Evolutionary conservation across 768 basidiomycete species (phyloP), one percentile per base, ranked within the genome.

Genomic region (Agaricus blazei): DNA sequence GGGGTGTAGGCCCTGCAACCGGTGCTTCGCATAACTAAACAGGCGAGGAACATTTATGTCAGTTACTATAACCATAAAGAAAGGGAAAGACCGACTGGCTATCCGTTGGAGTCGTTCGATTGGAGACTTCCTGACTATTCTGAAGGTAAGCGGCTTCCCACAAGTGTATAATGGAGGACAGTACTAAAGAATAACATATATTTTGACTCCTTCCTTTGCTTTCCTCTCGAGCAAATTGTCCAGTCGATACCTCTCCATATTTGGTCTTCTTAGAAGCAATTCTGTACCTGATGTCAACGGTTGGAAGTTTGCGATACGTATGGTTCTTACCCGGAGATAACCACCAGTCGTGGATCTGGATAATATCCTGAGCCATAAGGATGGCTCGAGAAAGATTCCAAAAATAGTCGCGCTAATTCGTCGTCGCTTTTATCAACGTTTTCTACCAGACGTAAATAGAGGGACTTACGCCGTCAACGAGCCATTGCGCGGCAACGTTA

Each of bases 281-380:
- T 97, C 90, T 87, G 62, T n/a, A 26, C 8, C 3, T 36, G 1
- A 27, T 5, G 27, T 34, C 23, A 19, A 31, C 36, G 42, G 37
- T 14, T 31, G 44, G 19, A 42, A 27, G 42, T 26, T 24, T 27
- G 41, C 28, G 19, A 28, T 36, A 26, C 3, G 24, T 40, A 12
- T 19, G n/a, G 26, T 34, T 29, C 63, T 51, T 65, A 90, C 90
- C 87, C 3, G 92, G 93, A 26, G 92, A 92, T 24, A 94, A 73
- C 97, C 96, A 98, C 96, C 96, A 98, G 70, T 96, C 96, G 65
- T 98, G 97, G 37, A 98, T 97, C 66, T 93, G 95, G 53, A 97
- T 93, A 44, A 73, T 78, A 63, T 93, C 87, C 66, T 86, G 87
- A 0, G 96, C 96, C 62, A 97, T 79, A 26, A 90, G 76, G 46